These are phyloP conservation scores for Syncephalis fuscata DNA, from an alignment of 371 early-diverging fungal species.

Conservation along the genomic window DNA sequence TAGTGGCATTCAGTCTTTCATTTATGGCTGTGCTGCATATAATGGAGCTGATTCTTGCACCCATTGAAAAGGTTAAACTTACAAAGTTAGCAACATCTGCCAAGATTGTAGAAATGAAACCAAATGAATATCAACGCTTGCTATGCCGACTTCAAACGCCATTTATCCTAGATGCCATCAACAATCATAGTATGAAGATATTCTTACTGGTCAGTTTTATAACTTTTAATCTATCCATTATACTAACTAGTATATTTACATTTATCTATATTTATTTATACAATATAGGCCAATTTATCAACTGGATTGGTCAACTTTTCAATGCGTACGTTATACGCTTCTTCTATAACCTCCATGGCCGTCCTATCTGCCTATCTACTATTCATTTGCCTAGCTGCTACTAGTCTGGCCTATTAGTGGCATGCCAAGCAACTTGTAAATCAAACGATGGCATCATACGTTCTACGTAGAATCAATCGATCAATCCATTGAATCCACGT, in stretches of 20 bases:
- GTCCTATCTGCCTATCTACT: not conserved
- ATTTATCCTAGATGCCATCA: constrained; percentile 44
- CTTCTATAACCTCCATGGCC: not conserved
- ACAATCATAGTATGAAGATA: constrained; percentile 58
- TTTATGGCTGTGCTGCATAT: constrained; percentile 28
- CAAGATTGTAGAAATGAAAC: no score
- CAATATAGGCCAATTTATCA: constrained; percentile 50
- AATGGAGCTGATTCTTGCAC: constrained; percentile 23
- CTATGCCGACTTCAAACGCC: constrained; percentile 18
- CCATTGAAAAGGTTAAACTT: constrained; percentile 4
- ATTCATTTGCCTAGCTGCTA: not conserved
- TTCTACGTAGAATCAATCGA: no score
- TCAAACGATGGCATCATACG: no score
- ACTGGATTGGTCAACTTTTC: constrained; percentile 58
- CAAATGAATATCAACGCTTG: no score
- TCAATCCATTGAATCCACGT: no score
- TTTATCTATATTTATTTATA: no score
- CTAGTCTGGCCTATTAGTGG: no score
- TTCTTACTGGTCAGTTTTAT: constrained; percentile 67
- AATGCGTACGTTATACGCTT: not conserved
- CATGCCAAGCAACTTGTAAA: no score
- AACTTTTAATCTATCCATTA: no score
- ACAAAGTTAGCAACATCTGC: no score
- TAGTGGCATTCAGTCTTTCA: constrained; percentile 42
- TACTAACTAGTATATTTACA: no score